A percentile compares a stretch with the other conserved stretches of the same genome.
phyloP scores from a whole-genome alignment of 2,329 filamentous ascomycete species.

The Monosporascus sp. region DNA sequence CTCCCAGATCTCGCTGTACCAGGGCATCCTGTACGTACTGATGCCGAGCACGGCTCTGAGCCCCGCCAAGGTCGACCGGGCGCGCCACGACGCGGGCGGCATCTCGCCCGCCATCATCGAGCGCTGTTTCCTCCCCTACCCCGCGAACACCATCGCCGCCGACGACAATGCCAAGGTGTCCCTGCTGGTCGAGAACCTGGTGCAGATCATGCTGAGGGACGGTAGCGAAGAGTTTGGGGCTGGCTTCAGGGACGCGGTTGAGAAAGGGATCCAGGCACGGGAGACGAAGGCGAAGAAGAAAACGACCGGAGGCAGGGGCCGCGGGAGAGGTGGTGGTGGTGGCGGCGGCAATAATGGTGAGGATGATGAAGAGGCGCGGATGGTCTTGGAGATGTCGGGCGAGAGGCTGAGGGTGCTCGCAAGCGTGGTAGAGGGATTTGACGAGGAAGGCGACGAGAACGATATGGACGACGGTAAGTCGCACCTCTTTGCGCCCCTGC shows the following conservation, averaged over 20 bases:
- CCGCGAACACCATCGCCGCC: slow-evolving; percentile 54
- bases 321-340: slow-evolving; percentile 20
- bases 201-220: slow-evolving; percentile 46
- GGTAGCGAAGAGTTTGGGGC: slow-evolving; percentile 30
- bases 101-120: slow-evolving; percentile 44
- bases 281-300: slow-evolving; percentile 41
- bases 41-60: slow-evolving; percentile 38
- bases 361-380: slow-evolving; percentile 36
- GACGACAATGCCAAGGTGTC: slow-evolving; percentile 71
- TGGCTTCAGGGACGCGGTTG: slow-evolving; percentile 34
- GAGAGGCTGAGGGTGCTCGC: slow-evolving; percentile 37
- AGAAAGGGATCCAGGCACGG: slow-evolving; percentile 44
- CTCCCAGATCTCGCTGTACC: slow-evolving; percentile 40
- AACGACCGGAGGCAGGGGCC: slow-evolving; percentile 17
- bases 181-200: slow-evolving; percentile 59
- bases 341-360: slow-evolving; percentile 20
- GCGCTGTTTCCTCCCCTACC: slow-evolving; percentile 59
- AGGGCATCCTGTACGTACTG: slow-evolving; percentile 38
- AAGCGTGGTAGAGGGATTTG: slow-evolving; percentile 25
- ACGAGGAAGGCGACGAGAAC: slow-evolving; percentile 10
- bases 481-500: background rate
- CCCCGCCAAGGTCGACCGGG: slow-evolving; percentile 35
- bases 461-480: slow-evolving; percentile 5
- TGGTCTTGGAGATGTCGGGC: slow-evolving; percentile 39
- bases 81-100: slow-evolving; percentile 30